A percentile compares a stretch with the other conserved stretches of the same genome.
Evolutionary conservation across 768 basidiomycete species (phyloP).

Genomic region (Hortiboletus campestris): DNA sequence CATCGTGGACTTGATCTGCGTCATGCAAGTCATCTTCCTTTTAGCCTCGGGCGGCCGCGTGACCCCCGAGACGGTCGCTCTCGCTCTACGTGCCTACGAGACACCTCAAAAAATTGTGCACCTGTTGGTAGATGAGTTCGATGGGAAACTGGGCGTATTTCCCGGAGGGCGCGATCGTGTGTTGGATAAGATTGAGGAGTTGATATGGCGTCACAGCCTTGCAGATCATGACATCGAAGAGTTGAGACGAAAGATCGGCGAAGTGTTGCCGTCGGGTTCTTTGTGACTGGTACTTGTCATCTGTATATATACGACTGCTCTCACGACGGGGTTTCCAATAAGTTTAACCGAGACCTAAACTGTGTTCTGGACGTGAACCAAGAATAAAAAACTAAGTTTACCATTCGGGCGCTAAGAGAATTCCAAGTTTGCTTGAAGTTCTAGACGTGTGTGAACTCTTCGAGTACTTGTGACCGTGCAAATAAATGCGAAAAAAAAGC

Average conservation of each 20-base stretch:
- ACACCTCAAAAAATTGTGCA: background rate
- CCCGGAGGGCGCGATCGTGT: conserved; percentile 8
- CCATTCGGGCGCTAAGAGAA: too few relatives aligned
- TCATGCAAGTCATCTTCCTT: conserved; percentile 16
- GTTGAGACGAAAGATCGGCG: background rate
- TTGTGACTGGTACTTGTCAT: background rate
- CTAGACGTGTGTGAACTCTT: too few relatives aligned
- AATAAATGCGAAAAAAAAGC: too few relatives aligned
- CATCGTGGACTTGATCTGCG: conserved; percentile 12
- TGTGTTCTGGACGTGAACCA: too few relatives aligned
- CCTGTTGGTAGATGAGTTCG: background rate
- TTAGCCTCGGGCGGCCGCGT: background rate
- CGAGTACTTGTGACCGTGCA: too few relatives aligned
- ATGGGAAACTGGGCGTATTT: background rate
- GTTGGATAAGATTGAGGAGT: conserved; percentile 11
- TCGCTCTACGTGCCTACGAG: conserved; percentile 4
- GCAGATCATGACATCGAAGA: conserved; percentile 4
- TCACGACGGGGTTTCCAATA: too few relatives aligned
- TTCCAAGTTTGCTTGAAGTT: too few relatives aligned
- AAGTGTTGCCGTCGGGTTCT: background rate
- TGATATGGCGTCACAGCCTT: conserved; percentile 14
- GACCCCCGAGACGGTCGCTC: background rate
- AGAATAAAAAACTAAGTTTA: too few relatives aligned
- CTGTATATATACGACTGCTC: too few relatives aligned
- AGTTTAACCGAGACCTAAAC: too few relatives aligned